Conservation (phyloP, 805 yeast genomes). For the Hanseniaspora meyeri region DNA sequence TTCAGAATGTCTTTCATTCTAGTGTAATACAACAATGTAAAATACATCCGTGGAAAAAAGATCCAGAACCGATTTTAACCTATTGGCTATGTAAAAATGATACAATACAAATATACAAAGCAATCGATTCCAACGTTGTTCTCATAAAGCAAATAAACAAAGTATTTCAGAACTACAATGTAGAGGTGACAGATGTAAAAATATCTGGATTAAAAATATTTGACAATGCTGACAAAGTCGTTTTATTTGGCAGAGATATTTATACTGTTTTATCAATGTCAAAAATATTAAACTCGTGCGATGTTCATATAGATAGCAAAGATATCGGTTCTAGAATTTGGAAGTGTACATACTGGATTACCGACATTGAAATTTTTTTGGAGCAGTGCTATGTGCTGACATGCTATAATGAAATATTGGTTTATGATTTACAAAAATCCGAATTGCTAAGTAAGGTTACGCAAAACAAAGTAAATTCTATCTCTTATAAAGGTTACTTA, state of each 20-base stretch:
- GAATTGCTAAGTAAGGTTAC: conserved; percentile 24
- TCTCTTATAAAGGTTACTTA: conserved; percentile 77
- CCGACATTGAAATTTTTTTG: conserved; percentile 41
- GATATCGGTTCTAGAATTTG: background rate
- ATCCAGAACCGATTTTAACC: background rate
- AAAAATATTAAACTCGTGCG: background rate
- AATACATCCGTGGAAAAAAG: background rate
- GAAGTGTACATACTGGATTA: conserved; percentile 56
- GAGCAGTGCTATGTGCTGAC: conserved; percentile 43
- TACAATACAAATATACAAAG: background rate
- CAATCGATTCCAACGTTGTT: background rate
- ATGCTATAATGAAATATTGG: conserved; percentile 56
- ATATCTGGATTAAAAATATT: background rate
- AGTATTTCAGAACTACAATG: background rate
- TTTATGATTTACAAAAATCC: conserved; percentile 21
- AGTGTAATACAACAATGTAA: background rate
- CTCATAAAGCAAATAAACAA: background rate
- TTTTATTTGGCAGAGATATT: background rate
- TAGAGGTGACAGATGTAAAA: background rate
- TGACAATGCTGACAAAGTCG: background rate
- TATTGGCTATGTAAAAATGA: background rate
- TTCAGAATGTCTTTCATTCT: background rate
- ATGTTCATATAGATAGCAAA: background rate
- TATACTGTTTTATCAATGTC: background rate
- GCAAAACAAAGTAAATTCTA: conserved; percentile 58